Base-by-base conservation (phyloP, 2,329 filamentous ascomycete genomes). In the Xylaria sp. region DNA sequence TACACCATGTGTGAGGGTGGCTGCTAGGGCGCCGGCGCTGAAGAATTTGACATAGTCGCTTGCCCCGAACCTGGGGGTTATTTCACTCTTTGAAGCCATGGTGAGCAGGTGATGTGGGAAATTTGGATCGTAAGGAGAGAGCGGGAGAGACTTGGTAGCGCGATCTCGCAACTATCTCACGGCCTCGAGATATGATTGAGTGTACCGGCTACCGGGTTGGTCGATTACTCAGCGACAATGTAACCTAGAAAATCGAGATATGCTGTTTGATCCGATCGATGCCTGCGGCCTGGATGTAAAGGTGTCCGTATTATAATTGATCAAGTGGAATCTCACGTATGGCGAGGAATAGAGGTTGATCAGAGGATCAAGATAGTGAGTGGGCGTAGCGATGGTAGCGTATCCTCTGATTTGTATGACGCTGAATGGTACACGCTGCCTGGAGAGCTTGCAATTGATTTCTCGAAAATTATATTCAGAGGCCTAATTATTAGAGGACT, bases 1-100 rank as follows among this genome's bases (percentile, higher is more conserved):
- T 80, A 86, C 85, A 39, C 82, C 85, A 72, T 87, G 85, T 1
- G 85, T 87, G 18, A 81, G 78, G 0, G 85, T 86, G 12, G 85
- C 85, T 36, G 85, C 85, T 33, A 87, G 81, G 33, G 85, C 85
- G 66, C 85, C 85, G 4, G 85, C 85, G 54, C 82, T 79, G 72
- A 87, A 86, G 82, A 86, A 86, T 68, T 86, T 86, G 78, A 78
- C 77, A 78, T 86, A 86, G 71, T 86, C 85, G 69, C 75, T 68
- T 3, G 76, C 57, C 41, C 77, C 76, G 65, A 86, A 86, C 65
- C 76, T 78, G 55, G 81, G 84, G 23, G 75, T 77, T 62, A 74
- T 69, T 49, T 55, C 58, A n/a, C 68, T 63, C 51, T 62, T 15
- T 2, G 70, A 71, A 36, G 66, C 68, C 75, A 77, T 77, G n/a